Base-by-base conservation (phyloP, 2,329 filamentous ascomycete species). In the Teratosphaeria zuluensis region DNA sequence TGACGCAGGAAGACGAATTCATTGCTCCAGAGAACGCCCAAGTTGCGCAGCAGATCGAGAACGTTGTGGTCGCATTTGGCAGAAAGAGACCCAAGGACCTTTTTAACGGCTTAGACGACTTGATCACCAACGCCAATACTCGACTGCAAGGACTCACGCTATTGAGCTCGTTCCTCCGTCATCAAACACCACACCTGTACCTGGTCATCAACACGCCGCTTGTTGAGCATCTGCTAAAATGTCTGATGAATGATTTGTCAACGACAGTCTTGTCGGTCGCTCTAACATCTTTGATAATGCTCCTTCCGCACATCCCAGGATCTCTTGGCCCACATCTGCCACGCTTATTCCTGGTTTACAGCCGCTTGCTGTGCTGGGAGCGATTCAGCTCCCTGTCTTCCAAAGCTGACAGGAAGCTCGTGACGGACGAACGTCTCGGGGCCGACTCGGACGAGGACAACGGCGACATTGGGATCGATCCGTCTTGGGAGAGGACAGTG, bases 281-380 rank as follows among this genome's bases (percentile, higher is more conserved):
- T 1, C 76, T 94, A 56, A 88, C 87, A 4, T 83, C 84, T 7
- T 74, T 94, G 59, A 86, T 89, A 63, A 94, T 94, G 89, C 83
- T 92, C 31, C 73, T 94, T 55, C 89, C 89, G 1, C 88, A 92
- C 68, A 89, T 92, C 72, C 89, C 89, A 0, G 86, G 82, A 64
- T 86, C 86, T 2, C 74, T 92, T 14, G 83, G 85, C 1, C 80
- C 83, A 0, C 81, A 87, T 68, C 78, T 94, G 5, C 85, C 88
- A 32, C 83, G 84, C 21, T 76, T 94, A 19, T 94, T 92, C 78
- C 86, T 91, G 61, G 86, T 94, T 56, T 94, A 94, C 70, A 88
- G 86, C 57, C 80, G 90, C 54, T 74, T 92, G 52, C 75, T 94
- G 0, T 94, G 92, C 68, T 94, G 89, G 88, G 86, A 91, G 64